A percentile compares a stretch with the other conserved stretches of the same genome.
phyloP scores from a whole-genome alignment of 495 filamentous ascomycete genomes.

The Platismatia glauca region DNA sequence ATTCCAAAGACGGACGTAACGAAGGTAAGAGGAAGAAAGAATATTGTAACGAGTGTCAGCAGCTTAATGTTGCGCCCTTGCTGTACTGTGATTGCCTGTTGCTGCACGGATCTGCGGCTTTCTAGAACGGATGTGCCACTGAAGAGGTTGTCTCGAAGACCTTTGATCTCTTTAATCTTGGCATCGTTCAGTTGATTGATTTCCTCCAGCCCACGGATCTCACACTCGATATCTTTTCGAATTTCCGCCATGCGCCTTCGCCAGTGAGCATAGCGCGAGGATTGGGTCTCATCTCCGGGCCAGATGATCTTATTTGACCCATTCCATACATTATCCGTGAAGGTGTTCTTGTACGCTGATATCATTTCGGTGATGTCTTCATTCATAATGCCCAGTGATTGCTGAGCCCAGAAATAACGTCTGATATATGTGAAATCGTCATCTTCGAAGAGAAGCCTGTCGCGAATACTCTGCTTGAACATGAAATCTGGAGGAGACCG shows the following conservation, averaged over 20 bases:
- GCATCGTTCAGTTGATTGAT: conserved; percentile 22
- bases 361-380: conserved; percentile 46
- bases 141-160: conserved; percentile 36
- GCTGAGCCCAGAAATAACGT: conserved; percentile 50
- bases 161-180: conserved; percentile 31
- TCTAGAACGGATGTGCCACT: conserved; percentile 36
- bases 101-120: conserved; percentile 30
- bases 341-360: conserved; percentile 38
- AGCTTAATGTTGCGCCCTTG: conserved; percentile 40
- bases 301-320: conserved; percentile 39
- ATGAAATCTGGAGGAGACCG: conserved; percentile 46
- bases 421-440: conserved; percentile 44
- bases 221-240: conserved; percentile 23
- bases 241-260: conserved; percentile 24
- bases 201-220: conserved; percentile 21
- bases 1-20: conserved; percentile 39
- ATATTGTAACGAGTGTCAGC: conserved; percentile 38
- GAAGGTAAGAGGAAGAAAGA: conserved; percentile 41
- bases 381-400: conserved; percentile 47
- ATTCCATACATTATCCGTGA: conserved; percentile 44
- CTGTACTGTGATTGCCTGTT: conserved; percentile 32
- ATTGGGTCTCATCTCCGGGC: conserved; percentile 26
- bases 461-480: conserved; percentile 40
- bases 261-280: conserved; percentile 24
- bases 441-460: conserved; percentile 50